Conservation (phyloP, 1,139 yeast species). For the Hemisphaericaspora xylanilytica region DNA sequence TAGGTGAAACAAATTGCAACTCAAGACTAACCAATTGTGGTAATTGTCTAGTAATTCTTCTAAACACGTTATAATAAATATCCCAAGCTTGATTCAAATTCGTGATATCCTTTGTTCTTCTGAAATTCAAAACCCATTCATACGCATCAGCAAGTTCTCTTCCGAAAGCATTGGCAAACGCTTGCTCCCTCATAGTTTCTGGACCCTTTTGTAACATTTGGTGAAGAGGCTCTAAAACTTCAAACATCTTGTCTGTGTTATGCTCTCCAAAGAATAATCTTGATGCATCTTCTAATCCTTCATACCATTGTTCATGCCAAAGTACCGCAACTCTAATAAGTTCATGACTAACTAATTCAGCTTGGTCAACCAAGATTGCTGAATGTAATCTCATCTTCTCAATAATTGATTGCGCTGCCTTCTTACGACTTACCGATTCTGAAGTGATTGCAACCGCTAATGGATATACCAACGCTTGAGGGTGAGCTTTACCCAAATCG, state of each 20-base stretch:
- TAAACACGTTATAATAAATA: slow-evolving; percentile 87
- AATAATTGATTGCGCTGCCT: slow-evolving; percentile 87
- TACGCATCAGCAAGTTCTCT: slow-evolving; percentile 90
- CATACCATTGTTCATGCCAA: slow-evolving; percentile 99
- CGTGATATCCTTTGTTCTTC: slow-evolving; percentile 80
- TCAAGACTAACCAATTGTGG: slow-evolving; percentile 87
- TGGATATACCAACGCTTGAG: slow-evolving; percentile 95
- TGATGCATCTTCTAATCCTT: slow-evolving; percentile 95
- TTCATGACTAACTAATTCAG: slow-evolving; percentile 91
- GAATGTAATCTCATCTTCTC: slow-evolving; percentile 92
- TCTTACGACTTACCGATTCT: slow-evolving; percentile 83
- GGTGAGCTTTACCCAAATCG: slow-evolving; percentile 91
- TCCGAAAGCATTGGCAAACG: slow-evolving; percentile 92
- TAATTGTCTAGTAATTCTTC: slow-evolving; percentile 83
- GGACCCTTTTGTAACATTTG: slow-evolving; percentile 82
- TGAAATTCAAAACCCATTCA: slow-evolving; percentile 87
- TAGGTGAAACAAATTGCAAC: slow-evolving; percentile 90
- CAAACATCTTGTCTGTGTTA: slow-evolving; percentile 91
- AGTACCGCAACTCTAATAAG: slow-evolving; percentile 90
- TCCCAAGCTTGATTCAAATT: slow-evolving; percentile 98
- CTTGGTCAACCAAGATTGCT: slow-evolving; percentile 80
- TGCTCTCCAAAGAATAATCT: slow-evolving; percentile 92
- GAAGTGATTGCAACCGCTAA: slow-evolving; percentile 95
- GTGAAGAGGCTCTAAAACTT: slow-evolving; percentile 86
- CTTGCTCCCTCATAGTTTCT: slow-evolving; percentile 87